Base-by-base conservation (phyloP, 768 basidiomycete species). In the Naganishia kalamii region DNA sequence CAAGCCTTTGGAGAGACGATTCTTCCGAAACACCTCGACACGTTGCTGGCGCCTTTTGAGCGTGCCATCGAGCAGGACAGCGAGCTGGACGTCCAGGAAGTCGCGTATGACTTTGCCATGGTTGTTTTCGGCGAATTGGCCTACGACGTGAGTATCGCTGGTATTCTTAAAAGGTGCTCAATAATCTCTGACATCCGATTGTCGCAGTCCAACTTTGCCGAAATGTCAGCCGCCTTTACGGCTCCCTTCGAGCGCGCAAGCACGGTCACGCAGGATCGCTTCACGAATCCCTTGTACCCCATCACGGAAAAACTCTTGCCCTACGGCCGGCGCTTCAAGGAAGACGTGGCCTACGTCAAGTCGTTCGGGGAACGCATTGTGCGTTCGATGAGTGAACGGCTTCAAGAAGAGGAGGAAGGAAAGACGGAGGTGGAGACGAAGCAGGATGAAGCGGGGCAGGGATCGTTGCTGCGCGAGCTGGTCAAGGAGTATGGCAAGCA, bases 51-150 rank as follows among this genome's bases (percentile, higher is more conserved):
- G 1, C 54, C 35, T 8, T 33, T 64, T n/a, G 63, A 54, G 23
- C 25, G 15, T 25, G 25, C 51, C 5, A 46, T 44, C 8, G 60
- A 49, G 5, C 19, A 37, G 4, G 62, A 62, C 10, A 35, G 57
- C 33, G 47, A 47, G 17, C 40, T 71, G 13, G 72, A 74, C 41
- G 37, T 70, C 12, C 59, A 66, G 43, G 50, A 59, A 25, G 64
- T 69, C 13, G 59, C 65, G 1, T 47, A 51, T 29, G 66, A 68
- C 19, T 71, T 48, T 35, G 64, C 63, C 11, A 70, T 70, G 60
- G 65, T 65, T 10, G 68, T 70, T 4, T 70, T 74, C 60, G 70
- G 69, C 7, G 68, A 70, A 23, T 17, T 71, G 54, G 72, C 72
- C 1, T 74, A 71, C 44, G 69, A 69, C 50, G 72, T 71, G 41